Percentiles rank a stretch among this genome's conserved stretches.
These are phyloP conservation scores for Fusarium temperatum DNA, from an alignment of 2,329 filamentous ascomycete species.

Conservation along the genomic window DNA sequence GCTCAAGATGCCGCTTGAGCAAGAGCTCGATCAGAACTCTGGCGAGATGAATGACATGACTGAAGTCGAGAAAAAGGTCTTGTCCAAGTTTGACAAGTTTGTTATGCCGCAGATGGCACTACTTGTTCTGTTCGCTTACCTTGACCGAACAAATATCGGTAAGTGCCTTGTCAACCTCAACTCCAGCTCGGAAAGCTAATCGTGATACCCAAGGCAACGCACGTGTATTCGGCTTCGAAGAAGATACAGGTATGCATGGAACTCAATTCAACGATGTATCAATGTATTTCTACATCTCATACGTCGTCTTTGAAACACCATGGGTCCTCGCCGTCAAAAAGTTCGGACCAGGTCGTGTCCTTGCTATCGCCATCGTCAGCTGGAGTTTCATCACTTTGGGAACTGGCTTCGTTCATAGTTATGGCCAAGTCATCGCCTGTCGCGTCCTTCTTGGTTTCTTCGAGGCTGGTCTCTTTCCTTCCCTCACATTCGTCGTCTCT, in stretches of 20 bases:
- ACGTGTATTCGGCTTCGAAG: slow-evolving; percentile 46
- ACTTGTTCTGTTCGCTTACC: slow-evolving; percentile 38
- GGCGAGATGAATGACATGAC: background rate
- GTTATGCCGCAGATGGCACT: slow-evolving; percentile 42
- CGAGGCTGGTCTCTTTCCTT: slow-evolving; percentile 48
- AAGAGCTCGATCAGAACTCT: background rate
- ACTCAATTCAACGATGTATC: slow-evolving; percentile 46
- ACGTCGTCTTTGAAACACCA: slow-evolving; percentile 45
- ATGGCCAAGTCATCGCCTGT: slow-evolving; percentile 38
- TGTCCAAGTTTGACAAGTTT: slow-evolving; percentile 43
- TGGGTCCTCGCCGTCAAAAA: slow-evolving; percentile 47
- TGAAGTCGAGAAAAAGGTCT: slow-evolving; percentile 5
- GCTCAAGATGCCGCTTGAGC: background rate
- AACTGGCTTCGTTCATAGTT: slow-evolving; percentile 45
- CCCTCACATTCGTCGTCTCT: slow-evolving; percentile 32
- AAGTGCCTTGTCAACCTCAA: rapidly evolving
- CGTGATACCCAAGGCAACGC: slow-evolving; percentile 43
- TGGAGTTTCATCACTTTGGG: slow-evolving; percentile 47
- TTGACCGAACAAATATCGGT: slow-evolving; percentile 44
- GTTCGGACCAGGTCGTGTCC: slow-evolving; percentile 38
- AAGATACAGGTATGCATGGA: slow-evolving; percentile 43
- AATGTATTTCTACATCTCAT: slow-evolving; percentile 45
- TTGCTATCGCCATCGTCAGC: slow-evolving; percentile 45
- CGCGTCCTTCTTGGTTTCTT: slow-evolving; percentile 48
- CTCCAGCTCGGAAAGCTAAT: background rate